Conservation (phyloP, 108 stramenopile species). For the Nitzschia sp. region DNA sequence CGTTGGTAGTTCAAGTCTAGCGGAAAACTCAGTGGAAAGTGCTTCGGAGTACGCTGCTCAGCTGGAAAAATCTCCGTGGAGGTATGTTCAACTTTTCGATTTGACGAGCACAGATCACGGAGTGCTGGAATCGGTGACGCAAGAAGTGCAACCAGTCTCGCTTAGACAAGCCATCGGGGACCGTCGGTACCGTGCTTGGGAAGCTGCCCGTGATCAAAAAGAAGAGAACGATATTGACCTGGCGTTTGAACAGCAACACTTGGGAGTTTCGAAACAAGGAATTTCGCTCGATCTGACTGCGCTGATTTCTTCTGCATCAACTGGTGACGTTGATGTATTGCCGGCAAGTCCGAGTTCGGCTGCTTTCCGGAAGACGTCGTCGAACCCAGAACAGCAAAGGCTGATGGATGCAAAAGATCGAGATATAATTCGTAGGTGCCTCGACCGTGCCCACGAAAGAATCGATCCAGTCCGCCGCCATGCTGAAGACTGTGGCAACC, state of each 20-base stretch:
- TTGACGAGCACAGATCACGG: constrained; percentile 22
- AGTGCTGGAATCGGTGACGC: not conserved
- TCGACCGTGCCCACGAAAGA: constrained; percentile 46
- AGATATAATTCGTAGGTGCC: constrained; percentile 68
- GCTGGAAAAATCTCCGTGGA: constrained; percentile 77
- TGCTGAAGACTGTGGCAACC: constrained; percentile 21
- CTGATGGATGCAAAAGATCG: constrained; percentile 71
- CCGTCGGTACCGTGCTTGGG: constrained; percentile 70
- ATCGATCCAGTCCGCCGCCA: too few relatives aligned
- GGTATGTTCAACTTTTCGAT: constrained; percentile 63
- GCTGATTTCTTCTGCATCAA: constrained; percentile 34
- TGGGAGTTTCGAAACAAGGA: constrained; percentile 23
- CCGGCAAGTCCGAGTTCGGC: constrained; percentile 20
- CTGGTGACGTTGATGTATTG: constrained; percentile 40
- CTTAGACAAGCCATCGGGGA: constrained; percentile 85
- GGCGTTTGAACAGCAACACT: constrained; percentile 16
- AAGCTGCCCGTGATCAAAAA: constrained; percentile 61
- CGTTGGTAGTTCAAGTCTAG: constrained; percentile 24
- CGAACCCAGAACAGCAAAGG: constrained; percentile 53
- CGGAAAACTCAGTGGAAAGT: not conserved
- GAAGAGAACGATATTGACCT: constrained; percentile 23
- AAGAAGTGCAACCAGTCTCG: constrained; percentile 43
- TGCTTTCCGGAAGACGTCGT: constrained; percentile 36
- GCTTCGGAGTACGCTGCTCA: constrained; percentile 65
- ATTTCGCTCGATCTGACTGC: constrained; percentile 30